Conservation (phyloP, 768 basidiomycete species). For the Multifurca ochricompacta region DNA sequence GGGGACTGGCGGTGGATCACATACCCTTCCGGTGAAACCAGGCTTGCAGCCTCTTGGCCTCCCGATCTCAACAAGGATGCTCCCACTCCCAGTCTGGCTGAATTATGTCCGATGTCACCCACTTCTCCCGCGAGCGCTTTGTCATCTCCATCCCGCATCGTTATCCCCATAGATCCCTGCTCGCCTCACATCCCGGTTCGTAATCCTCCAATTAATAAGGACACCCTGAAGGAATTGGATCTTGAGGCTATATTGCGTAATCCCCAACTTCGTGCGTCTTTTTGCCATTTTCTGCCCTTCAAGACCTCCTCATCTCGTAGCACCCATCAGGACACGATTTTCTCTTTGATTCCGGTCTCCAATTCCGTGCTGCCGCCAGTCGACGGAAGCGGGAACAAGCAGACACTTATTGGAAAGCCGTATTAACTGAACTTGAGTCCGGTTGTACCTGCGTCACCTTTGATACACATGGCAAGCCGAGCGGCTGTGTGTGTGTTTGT, state of each 20-base stretch:
- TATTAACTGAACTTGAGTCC: conserved; percentile 65
- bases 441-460: conserved; percentile 84
- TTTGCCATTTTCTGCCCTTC: background rate
- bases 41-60: conserved; percentile 22
- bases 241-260: conserved; percentile 79
- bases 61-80: conserved; percentile 22
- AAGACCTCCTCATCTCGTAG: conserved; percentile 10
- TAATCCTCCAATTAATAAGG: conserved; percentile 72
- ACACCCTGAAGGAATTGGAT: conserved; percentile 80
- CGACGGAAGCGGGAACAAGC: conserved; percentile 63
- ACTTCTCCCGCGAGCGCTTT: conserved; percentile 22
- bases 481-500: conserved; percentile 46
- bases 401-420: conserved; percentile 81
- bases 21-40: conserved; percentile 19
- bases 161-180: conserved; percentile 34
- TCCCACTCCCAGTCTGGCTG: conserved; percentile 8
- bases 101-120: conserved; percentile 19
- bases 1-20: conserved; percentile 22
- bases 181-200: conserved; percentile 58
- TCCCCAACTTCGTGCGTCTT: conserved; percentile 77
- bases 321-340: conserved; percentile 67
- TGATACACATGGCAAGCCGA: conserved; percentile 45
- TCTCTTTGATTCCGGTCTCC: conserved; percentile 77
- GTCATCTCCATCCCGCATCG: conserved; percentile 23
- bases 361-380: conserved; percentile 72